A percentile compares a stretch with the other conserved stretches of the same genome.
phyloP scores from a whole-genome alignment of 495 filamentous ascomycete species.

The Staphylotrichum longicolle region DNA sequence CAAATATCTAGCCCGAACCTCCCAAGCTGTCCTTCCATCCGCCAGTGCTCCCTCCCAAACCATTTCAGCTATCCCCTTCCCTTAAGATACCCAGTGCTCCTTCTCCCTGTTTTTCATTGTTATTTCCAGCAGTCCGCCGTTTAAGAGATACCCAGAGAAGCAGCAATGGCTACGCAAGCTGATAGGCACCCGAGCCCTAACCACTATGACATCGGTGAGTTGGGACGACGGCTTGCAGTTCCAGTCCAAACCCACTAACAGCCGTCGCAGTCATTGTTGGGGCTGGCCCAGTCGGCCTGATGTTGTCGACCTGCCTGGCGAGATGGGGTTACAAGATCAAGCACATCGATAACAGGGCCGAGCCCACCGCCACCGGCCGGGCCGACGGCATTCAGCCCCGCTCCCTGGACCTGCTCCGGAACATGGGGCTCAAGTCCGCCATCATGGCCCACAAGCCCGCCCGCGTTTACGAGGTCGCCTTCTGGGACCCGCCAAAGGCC shows the following conservation, averaged over 20 bases:
- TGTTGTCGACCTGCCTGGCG: conserved; percentile 77
- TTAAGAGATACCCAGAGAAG: conserved; percentile 14
- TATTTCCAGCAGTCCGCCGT: conserved; percentile 9
- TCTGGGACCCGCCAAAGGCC: conserved; percentile 66
- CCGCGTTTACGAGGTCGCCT: conserved; percentile 72
- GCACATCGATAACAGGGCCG: conserved; percentile 68
- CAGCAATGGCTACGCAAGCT: conserved; percentile 25
- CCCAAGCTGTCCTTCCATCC: conserved; percentile 5
- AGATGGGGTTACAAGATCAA: conserved; percentile 69
- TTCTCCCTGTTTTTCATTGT: neutral
- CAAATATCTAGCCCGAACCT: conserved; percentile 18
- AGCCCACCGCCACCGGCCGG: conserved; percentile 67
- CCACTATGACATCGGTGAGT: conserved; percentile 40
- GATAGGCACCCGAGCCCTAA: conserved; percentile 22
- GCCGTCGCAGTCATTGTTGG: conserved; percentile 71
- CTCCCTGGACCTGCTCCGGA: conserved; percentile 70
- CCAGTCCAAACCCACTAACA: neutral
- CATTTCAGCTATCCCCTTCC: conserved; percentile 1
- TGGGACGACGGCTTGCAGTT: too few species aligned
- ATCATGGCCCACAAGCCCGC: conserved; percentile 74
- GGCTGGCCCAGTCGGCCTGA: conserved; percentile 82
- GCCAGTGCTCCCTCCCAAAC: conserved; percentile 13
- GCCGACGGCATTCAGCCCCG: conserved; percentile 81
- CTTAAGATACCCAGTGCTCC: conserved; percentile 23
- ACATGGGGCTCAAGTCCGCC: conserved; percentile 68